A percentile compares a stretch with the other conserved stretches of the same genome.
Evolutionary conservation across 129 eudicot genomes (phyloP).

Genomic region (Escallonia rubra): DNA sequence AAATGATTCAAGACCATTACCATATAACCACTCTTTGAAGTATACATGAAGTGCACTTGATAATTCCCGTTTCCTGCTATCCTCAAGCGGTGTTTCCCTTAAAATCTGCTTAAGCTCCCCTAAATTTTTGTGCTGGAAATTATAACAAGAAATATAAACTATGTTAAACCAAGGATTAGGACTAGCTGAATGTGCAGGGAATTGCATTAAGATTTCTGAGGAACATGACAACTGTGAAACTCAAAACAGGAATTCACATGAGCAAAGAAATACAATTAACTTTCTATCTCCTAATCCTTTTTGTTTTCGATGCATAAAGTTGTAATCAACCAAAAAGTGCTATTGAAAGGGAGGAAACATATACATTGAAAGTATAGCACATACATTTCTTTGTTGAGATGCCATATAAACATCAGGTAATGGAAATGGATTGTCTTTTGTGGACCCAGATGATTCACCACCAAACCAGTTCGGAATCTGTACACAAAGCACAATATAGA

Average conservation of each 20-base stretch:
- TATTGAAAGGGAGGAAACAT: too few relatives aligned
- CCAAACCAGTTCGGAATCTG: slow-evolving; percentile 93
- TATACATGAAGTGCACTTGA: slow-evolving; percentile 79
- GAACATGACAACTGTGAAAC: neutral
- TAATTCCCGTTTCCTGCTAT: slow-evolving; percentile 72
- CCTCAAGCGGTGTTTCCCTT: slow-evolving; percentile 81
- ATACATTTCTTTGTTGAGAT: slow-evolving; percentile 73
- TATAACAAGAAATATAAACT: neutral
- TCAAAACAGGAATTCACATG: neutral
- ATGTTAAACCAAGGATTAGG: neutral
- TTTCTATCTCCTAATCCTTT: too few relatives aligned
- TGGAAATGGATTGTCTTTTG: slow-evolving; percentile 90
- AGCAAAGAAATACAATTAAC: neutral
- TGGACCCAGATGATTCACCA: slow-evolving; percentile 69
- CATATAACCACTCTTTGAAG: slow-evolving; percentile 96
- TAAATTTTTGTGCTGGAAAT: slow-evolving; percentile 58
- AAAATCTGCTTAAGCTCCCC: slow-evolving; percentile 76
- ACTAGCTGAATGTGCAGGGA: neutral
- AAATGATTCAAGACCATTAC: slow-evolving; percentile 35
- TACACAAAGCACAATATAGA: slow-evolving; percentile 2
- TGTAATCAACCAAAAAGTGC: too few relatives aligned
- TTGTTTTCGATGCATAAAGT: too few relatives aligned
- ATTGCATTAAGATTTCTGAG: neutral
- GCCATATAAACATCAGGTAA: slow-evolving; percentile 82
- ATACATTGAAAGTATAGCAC: slow-evolving; percentile 5